Evolutionary conservation across 2,329 filamentous ascomycete species (phyloP), one percentile per base, ranked within the genome.

Genomic region (Arthrocladium fulminans): DNA sequence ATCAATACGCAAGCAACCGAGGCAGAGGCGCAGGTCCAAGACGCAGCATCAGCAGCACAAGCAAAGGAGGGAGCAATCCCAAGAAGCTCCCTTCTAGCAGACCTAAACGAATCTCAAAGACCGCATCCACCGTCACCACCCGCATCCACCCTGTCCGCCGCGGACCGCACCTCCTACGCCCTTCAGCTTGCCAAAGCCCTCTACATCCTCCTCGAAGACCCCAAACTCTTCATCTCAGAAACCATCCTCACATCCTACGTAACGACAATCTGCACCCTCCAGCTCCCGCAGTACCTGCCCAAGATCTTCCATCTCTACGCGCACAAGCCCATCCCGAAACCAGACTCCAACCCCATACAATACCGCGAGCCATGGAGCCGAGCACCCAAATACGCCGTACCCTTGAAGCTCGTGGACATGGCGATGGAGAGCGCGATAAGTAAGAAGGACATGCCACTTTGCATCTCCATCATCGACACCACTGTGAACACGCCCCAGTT

Each of bases 351-450:
- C 13, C 75, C 76, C 7, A 70, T 86, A 45, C 68, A 69, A 53
- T 87, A 81, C 60, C 72, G 70, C 34, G 64, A 73, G 43, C 79
- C 78, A 35, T 86, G 84, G 35, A 83, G 88, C 13, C 81, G 83
- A 53, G 75, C 77, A 39, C 73, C 82, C 38, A 75, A 80, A 48
- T 83, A 81, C 60, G 88, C 88, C 9, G 78, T 97, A 23, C 80
- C 87, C 13, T 62, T 75, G n/a, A 69, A 74, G 3, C 72, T 87
- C 7, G 87, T 88, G 20, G 79, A 85, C 51, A 71, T 74, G 55
- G 90, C 90, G 1, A 73, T 98, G 40, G 77, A 85, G 51, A 78
- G 83, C 2, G 90, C 92, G 34, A 87, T 97, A 58, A 76, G 83
- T 41, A 77, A 82, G 47, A 86, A 84, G 65, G 81, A 94, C 62